phyloP scores from a whole-genome alignment of 345 rosid genomes.

The Clausena lansium region DNA sequence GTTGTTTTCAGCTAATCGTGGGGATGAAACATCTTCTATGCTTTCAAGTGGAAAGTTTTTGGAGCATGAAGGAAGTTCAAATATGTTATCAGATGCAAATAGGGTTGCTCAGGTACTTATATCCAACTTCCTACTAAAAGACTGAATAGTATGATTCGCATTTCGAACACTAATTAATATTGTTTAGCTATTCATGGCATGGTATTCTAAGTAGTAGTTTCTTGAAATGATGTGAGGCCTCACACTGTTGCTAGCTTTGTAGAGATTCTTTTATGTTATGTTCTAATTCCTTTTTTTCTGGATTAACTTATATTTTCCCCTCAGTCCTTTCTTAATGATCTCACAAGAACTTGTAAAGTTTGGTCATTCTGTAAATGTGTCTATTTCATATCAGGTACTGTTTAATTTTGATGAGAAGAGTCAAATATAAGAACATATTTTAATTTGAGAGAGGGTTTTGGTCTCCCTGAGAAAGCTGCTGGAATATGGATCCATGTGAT shows the following conservation, averaged over 20 bases:
- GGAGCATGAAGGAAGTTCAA: conserved; percentile 50
- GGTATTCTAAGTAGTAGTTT: background rate
- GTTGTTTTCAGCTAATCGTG: conserved; percentile 25
- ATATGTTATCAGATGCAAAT: conserved; percentile 38
- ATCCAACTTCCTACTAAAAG: background rate
- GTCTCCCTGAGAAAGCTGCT: background rate
- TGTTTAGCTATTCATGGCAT: background rate
- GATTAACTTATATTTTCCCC: background rate
- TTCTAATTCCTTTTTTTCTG: background rate
- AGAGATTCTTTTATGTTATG: background rate
- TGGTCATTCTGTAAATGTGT: background rate
- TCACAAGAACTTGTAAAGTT: background rate
- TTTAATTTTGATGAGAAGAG: background rate
- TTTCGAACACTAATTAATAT: background rate
- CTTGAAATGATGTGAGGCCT: background rate
- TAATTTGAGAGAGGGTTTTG: background rate
- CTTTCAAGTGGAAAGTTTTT: conserved; percentile 38
- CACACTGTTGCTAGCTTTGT: background rate
- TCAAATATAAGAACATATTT: background rate
- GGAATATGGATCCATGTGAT: background rate
- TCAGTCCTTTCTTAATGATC: background rate
- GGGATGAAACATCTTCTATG: conserved; percentile 36
- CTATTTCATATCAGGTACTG: background rate
- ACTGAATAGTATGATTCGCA: no score
- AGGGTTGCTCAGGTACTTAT: conserved; percentile 49